Evolutionary conservation across 352 stramenopile species (phyloP), one percentile per base, ranked within the genome.

Genomic region (Phytophthora cryptogea): DNA sequence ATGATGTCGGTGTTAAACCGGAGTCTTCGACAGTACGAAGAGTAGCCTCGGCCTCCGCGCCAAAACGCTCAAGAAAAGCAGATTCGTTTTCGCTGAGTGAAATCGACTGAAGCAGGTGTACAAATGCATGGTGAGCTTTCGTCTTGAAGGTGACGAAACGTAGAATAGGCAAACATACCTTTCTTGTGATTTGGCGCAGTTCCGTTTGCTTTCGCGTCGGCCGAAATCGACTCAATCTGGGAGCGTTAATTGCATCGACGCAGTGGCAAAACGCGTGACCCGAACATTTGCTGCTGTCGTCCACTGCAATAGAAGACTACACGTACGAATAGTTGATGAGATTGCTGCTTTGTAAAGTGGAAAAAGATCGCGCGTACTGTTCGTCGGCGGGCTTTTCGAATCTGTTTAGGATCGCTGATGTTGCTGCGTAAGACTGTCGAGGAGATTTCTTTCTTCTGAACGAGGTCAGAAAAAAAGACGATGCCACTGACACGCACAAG

Each of bases 51-150:
- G 74, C 67, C 26, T 87, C 67, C 5, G 77, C 80, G 9, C 80
- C 80, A 59, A 89, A 88, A 32, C 45, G 56, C 35, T 75, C 53
- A n/a, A 89, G 68, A 50, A 86, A 88, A 11, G 36, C 52, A 8
- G 76, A 84, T 50, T 90, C 80, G 11, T 80, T 73, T 8, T 87
- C 74, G 44, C 78, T 83, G 26, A 88, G 54, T 14, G 68, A 72
- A 57, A 90, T 56, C 0, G 80, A 90, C 80, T 90, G 26, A 6
- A 53, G 20, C 16, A 32, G 30, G 27, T 8, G 45, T 32, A 44
- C 28, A 27, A 46, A 39, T 28, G 9, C 31, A 7, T 31, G 8
- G 42, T 55, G 36, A 50, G 10, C 11, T 14, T 33, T 5, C 13
- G 0, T 44, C 14, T 23, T 42, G 10, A 5, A 26, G 36, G n/a